Percentiles rank a stretch among this genome's conserved stretches.
Conservation (phyloP, 768 basidiomycete genomes). For the Mycena belliarum region DNA sequence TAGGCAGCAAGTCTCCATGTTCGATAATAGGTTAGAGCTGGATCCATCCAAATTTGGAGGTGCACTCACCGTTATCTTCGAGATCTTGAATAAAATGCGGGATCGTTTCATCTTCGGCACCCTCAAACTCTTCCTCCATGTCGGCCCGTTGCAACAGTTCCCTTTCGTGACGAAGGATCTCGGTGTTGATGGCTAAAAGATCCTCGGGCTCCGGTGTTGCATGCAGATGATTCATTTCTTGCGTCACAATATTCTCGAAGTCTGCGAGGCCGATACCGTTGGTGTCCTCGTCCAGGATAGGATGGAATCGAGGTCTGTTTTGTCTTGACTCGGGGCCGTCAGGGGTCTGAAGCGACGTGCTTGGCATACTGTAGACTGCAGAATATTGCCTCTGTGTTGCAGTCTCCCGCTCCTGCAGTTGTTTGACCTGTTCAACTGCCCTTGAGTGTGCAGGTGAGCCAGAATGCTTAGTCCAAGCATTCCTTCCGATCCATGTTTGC, state of each 20-base stretch:
- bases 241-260: background rate
- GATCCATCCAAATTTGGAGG: too few species aligned
- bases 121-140: conserved; percentile 4
- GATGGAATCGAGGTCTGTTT: background rate
- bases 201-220: background rate
- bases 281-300: background rate
- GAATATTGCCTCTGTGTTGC: background rate
- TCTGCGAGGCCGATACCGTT: background rate
- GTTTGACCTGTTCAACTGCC: too few species aligned
- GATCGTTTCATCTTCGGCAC: conserved; percentile 7
- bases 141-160: background rate
- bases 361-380: background rate
- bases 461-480: background rate
- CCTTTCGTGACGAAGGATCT: background rate
- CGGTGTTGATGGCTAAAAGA: background rate
- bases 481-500: background rate
- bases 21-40: background rate
- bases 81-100: background rate
- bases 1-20: background rate
- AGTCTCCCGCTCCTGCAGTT: background rate
- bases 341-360: background rate
- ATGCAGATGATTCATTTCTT: background rate
- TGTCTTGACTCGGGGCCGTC: background rate
- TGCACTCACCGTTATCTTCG: background rate
- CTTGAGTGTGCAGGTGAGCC: too few species aligned